phyloP scores from a whole-genome alignment of 495 filamentous ascomycete genomes.

The Geoglossum glabrum region DNA sequence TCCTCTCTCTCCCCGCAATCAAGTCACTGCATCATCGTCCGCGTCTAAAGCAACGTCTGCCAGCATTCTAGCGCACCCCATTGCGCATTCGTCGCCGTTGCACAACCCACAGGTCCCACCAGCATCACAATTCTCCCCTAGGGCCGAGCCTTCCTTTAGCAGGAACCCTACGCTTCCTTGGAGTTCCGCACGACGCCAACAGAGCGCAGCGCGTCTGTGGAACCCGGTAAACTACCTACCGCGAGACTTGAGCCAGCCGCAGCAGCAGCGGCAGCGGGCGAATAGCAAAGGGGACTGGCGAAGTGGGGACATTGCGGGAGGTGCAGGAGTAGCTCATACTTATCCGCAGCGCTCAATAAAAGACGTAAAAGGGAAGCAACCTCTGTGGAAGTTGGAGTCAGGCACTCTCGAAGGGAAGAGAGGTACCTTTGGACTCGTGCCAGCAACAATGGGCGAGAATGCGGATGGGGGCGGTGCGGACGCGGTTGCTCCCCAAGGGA shows the following conservation, averaged over 20 bases:
- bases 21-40: slow-evolving; percentile 1
- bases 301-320: neutral
- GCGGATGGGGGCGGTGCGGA: neutral
- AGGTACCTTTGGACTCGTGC: neutral
- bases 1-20: neutral
- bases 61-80: neutral
- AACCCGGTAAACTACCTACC: slow-evolving; percentile 5
- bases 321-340: neutral
- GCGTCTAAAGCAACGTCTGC: neutral
- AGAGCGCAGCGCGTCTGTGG: slow-evolving; percentile 4
- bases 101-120: neutral
- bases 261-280: neutral
- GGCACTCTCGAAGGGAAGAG: neutral
- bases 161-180: neutral
- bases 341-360: neutral
- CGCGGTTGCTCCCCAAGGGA: neutral
- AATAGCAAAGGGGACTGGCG: neutral
- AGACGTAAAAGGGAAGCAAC: neutral
- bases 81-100: neutral
- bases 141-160: neutral
- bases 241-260: neutral
- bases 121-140: neutral
- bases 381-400: neutral
- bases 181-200: neutral
- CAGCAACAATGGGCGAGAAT: neutral